Evolutionary conservation across 371 early-diverging fungal genomes (phyloP), one percentile per base, ranked within the genome.

Genomic region (Zychaea mexicana): DNA sequence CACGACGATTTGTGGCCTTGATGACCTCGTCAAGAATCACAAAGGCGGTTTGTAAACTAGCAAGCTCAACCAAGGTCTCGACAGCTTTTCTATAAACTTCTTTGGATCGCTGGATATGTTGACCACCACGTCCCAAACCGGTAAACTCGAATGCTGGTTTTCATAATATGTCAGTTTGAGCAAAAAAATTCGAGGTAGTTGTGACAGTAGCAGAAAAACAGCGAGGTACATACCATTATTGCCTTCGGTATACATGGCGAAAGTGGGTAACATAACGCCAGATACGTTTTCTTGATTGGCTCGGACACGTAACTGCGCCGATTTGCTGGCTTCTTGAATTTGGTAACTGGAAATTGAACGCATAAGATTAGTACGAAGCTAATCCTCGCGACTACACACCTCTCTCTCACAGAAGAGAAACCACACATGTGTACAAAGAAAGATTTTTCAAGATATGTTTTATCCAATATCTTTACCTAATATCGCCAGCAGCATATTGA

Each of bases 1-100:
- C 99, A 74, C 99, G 90, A 59, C 99, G 94, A 80, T 99, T 99
- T 4, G 99, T 99, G 38, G 95, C 78, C 85, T 97, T 96, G 81
- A 99, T 96, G 62, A 99, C 97, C 78, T 98, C 96, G 71, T 99
- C 99, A 65, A 99, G 81, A 52, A 98, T 94, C 15, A 96, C 93
- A 81, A 99, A 99, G 9, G 78, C 78, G 32, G 78, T 78, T 88
- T 98, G 98, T 58, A 99, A 75, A 19, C 98, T 95, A 31, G 97
- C 98, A 63, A 99, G 77, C 65, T 99, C 99, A 7, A 99, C 92
- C 46, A 99, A 78, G 10, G 93, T 90, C 68, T 96, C 92, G 2
- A 99, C 91, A 17, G 97, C 95, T 72, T 92, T 92, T 64, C 89
- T 87, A 81, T 98, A 99, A 17, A 93, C 95, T 27, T 95, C 94